Percentiles rank a stretch among this genome's conserved stretches.
phyloP scores from a whole-genome alignment of 495 filamentous ascomycete species.

The Venustampulla echinocandica region DNA sequence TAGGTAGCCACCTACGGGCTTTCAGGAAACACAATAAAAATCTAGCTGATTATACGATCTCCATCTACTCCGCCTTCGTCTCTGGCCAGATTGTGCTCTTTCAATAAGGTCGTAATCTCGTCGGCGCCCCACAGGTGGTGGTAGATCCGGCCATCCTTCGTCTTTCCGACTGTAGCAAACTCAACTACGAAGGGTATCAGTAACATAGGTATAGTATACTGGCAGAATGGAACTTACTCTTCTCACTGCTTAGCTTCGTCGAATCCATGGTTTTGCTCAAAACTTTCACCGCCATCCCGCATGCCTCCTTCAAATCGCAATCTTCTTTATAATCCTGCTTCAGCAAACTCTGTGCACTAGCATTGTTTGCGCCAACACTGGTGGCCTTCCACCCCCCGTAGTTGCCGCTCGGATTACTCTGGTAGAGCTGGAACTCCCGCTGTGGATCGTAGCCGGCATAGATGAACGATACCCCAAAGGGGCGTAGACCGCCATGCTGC shows the following conservation, averaged over 20 bases:
- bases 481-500: slow-evolving; percentile 93
- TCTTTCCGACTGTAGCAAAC: slow-evolving; percentile 96
- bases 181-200: slow-evolving; percentile 62
- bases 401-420: slow-evolving; percentile 99
- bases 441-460: slow-evolving; percentile 96
- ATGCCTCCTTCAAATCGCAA: slow-evolving; percentile 89
- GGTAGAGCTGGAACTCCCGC: slow-evolving; percentile 96
- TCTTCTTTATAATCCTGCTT: slow-evolving; percentile 99
- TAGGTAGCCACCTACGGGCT: slow-evolving; percentile 2
- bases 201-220: slow-evolving; percentile 4
- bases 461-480: slow-evolving; percentile 98
- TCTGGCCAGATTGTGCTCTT: slow-evolving; percentile 92
- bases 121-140: slow-evolving; percentile 96
- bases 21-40: slow-evolving; percentile 4
- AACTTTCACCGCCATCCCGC: slow-evolving; percentile 95
- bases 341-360: slow-evolving; percentile 90
- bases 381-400: slow-evolving; percentile 99
- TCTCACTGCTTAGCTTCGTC: slow-evolving; percentile 96
- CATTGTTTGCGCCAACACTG: slow-evolving; percentile 95
- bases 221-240: slow-evolving; percentile 55
- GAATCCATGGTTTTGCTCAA: slow-evolving; percentile 99
- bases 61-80: slow-evolving; percentile 59
- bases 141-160: slow-evolving; percentile 89
- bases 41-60: slow-evolving; percentile 23
- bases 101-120: slow-evolving; percentile 88